phyloP scores from a whole-genome alignment of 805 yeast species.

The Zygosaccharomyces bailii region DNA sequence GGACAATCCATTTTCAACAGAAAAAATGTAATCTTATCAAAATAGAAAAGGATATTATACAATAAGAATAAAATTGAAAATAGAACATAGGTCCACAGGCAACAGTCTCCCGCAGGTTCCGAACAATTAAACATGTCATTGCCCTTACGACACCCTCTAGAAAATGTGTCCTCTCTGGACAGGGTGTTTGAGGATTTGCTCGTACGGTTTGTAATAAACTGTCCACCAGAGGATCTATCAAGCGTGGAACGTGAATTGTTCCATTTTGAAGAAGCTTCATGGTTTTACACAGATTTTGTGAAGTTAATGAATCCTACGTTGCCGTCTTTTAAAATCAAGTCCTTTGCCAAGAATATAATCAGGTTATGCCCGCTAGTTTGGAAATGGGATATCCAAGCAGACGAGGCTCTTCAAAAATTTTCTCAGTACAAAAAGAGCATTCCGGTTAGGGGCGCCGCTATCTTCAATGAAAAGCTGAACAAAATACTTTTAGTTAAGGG shows the following conservation, averaged over 20 bases:
- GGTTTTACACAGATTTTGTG: slow-evolving; percentile 90
- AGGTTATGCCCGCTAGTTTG: slow-evolving; percentile 71
- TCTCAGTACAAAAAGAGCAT: slow-evolving; percentile 82
- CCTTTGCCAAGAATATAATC: slow-evolving; percentile 65
- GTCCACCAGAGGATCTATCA: slow-evolving; percentile 86
- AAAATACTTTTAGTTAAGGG: slow-evolving; percentile 82
- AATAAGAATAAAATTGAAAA: not conserved
- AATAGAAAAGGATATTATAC: not conserved
- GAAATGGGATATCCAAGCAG: slow-evolving; percentile 79
- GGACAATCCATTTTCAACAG: not conserved
- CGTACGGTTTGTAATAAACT: slow-evolving; percentile 86
- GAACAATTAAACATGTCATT: slow-evolving; percentile 47
- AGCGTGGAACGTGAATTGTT: slow-evolving; percentile 67
- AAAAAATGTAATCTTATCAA: not conserved
- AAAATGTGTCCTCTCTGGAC: slow-evolving; percentile 58
- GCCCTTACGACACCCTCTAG: slow-evolving; percentile 53
- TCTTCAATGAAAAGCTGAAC: slow-evolving; percentile 65
- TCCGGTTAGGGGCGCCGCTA: slow-evolving; percentile 95
- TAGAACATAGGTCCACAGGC: not conserved
- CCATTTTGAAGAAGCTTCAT: slow-evolving; percentile 96
- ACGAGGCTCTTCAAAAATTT: slow-evolving; percentile 71
- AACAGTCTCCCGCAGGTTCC: not conserved
- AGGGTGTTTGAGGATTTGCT: slow-evolving; percentile 78
- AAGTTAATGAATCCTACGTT: slow-evolving; percentile 67
- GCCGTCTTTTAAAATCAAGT: slow-evolving; percentile 74